These are phyloP conservation scores for Candida tallmaniae DNA, from an alignment of 805 yeast species.

Conservation along the genomic window DNA sequence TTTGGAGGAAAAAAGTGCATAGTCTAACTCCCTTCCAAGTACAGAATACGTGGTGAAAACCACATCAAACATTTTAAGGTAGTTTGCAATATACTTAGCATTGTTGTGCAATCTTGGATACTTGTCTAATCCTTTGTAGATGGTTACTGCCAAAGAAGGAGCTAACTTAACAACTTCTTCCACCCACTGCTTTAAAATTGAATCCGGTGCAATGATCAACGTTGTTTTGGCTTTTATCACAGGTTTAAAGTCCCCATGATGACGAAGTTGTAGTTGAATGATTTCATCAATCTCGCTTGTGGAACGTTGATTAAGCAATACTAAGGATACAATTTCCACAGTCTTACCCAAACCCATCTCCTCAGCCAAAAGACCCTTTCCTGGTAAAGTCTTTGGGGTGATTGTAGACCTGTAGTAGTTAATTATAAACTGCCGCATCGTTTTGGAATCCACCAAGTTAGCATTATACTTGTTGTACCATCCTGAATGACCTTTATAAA, in stretches of 20 bases:
- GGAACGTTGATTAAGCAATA: conserved; percentile 57
- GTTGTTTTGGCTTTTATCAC: conserved; percentile 62
- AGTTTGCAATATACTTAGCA: conserved; percentile 45
- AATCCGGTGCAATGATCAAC: conserved; percentile 78
- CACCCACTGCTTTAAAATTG: conserved; percentile 83
- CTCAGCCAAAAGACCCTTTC: conserved; percentile 74
- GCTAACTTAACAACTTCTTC: conserved; percentile 61
- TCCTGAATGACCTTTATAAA: conserved; percentile 10
- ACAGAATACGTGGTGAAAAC: conserved; percentile 75
- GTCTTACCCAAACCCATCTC: conserved; percentile 99
- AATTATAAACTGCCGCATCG: conserved; percentile 25
- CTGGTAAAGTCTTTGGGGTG: conserved; percentile 33
- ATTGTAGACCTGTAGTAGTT: conserved; percentile 16
- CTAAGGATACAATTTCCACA: conserved; percentile 69
- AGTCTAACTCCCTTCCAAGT: conserved; percentile 70
- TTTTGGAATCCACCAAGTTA: conserved; percentile 33
- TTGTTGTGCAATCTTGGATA: conserved; percentile 25
- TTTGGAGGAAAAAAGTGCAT: conserved; percentile 67
- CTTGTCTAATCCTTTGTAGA: conserved; percentile 54
- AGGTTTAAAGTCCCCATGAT: conserved; percentile 39
- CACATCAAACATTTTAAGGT: conserved; percentile 61
- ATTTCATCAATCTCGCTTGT: conserved; percentile 25
- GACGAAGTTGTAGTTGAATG: conserved; percentile 22
- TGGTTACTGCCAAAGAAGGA: conserved; percentile 55
- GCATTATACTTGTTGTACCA: conserved; percentile 54